Evolutionary conservation across 1,284 basidiomycete genomes (phyloP).

Genomic region (Austropuccinia psidii): DNA sequence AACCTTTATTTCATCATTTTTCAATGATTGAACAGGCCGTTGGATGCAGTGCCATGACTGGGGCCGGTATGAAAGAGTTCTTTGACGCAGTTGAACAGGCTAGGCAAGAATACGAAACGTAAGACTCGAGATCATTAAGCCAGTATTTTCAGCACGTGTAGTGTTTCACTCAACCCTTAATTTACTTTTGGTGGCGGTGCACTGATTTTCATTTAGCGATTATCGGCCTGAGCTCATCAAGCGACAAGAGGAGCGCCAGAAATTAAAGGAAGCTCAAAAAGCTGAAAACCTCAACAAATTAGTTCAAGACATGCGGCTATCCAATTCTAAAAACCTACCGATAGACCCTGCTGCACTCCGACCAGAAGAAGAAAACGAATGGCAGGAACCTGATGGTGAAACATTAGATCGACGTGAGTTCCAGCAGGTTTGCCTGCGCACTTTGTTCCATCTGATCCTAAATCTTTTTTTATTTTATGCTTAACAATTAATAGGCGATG

Average conservation of each 20-base stretch:
- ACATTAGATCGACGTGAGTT: conserved; percentile 46
- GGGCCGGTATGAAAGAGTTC: conserved; percentile 82
- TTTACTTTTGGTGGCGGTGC: neutral
- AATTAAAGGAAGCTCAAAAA: conserved; percentile 54
- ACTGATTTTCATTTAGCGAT: conserved; percentile 55
- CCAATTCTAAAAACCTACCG: conserved; percentile 53
- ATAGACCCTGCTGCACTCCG: conserved; percentile 38
- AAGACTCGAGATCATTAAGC: conserved; percentile 41
- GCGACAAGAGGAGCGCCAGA: conserved; percentile 52
- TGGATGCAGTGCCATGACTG: conserved; percentile 91
- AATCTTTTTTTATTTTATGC: neutral
- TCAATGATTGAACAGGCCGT: conserved; percentile 59
- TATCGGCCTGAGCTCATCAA: conserved; percentile 83
- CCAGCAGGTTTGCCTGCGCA: neutral
- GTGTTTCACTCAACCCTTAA: conserved; percentile 34
- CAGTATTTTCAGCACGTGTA: neutral
- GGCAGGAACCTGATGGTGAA: conserved; percentile 50
- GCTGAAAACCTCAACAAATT: conserved; percentile 67
- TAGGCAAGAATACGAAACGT: conserved; percentile 79
- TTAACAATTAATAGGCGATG: neutral
- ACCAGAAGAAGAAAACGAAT: conserved; percentile 43
- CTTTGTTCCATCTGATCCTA: neutral
- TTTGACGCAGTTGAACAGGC: conserved; percentile 82
- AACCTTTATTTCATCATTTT: neutral
- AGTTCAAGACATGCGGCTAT: conserved; percentile 73